Conservation (phyloP, 495 filamentous ascomycete genomes). For the Jackrogersella minutella region DNA sequence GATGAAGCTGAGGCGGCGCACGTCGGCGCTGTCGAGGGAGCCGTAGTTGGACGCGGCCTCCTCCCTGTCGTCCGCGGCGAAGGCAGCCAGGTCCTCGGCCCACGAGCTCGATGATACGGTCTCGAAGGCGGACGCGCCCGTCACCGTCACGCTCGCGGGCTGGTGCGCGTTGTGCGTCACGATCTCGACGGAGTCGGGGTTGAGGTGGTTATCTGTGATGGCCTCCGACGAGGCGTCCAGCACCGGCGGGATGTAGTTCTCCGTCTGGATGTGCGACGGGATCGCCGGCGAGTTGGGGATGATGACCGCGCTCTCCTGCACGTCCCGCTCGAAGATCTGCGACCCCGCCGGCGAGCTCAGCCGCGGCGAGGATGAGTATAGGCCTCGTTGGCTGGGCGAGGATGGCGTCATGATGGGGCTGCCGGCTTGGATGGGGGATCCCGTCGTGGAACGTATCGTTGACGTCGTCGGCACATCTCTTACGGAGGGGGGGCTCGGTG, state of each 20-base stretch:
- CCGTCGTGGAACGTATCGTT: constrained; percentile 48
- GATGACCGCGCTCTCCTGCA: constrained; percentile 74
- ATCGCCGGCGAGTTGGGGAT: constrained; percentile 78
- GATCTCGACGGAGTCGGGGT: constrained; percentile 87
- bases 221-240: constrained; percentile 88
- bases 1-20: constrained; percentile 88
- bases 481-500: constrained; percentile 38
- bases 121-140: constrained; percentile 56
- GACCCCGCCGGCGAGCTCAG: constrained; percentile 73
- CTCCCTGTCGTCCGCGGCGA: constrained; percentile 55
- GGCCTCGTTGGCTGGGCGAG: constrained; percentile 59
- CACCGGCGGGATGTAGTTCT: constrained; percentile 90
- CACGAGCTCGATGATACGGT: constrained; percentile 48
- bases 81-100: constrained; percentile 64
- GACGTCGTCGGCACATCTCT: constrained; percentile 36
- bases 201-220: constrained; percentile 79
- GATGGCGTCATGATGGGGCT: constrained; percentile 57
- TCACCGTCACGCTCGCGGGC: constrained; percentile 70
- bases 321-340: constrained; percentile 93
- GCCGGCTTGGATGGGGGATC: constrained; percentile 55
- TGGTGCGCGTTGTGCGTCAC: constrained; percentile 84
- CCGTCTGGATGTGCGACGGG: constrained; percentile 86
- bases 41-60: constrained; percentile 72
- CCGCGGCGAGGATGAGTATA: constrained; percentile 65
- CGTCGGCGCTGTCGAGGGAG: constrained; percentile 74